Conservation (phyloP, 2,329 filamentous ascomycete genomes). For the Hymenoscyphus fraxineus region DNA sequence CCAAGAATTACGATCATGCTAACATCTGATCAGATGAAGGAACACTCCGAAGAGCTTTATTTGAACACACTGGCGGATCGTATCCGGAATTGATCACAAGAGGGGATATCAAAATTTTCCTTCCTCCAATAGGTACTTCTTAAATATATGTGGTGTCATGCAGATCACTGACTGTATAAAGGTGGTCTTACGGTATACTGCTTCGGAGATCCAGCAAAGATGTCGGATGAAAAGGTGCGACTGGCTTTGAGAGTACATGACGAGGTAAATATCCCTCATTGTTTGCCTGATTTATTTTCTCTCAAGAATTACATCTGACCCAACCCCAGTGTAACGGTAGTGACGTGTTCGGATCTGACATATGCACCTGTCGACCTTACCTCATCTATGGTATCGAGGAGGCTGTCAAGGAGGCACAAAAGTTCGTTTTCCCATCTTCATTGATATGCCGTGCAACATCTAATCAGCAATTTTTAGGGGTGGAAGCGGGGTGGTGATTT, state of each 20-base stretch:
- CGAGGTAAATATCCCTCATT: conserved; percentile 36
- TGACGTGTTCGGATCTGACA: conserved; percentile 96
- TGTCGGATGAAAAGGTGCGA: conserved; percentile 78
- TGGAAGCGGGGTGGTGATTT: conserved; percentile 92
- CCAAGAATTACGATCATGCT: conserved; percentile 40
- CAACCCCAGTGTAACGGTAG: conserved; percentile 75
- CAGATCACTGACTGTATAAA: conserved; percentile 18
- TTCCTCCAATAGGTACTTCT: conserved; percentile 89
- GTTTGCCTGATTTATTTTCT: neutral
- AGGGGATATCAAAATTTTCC: conserved; percentile 89
- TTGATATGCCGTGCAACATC: conserved; percentile 9
- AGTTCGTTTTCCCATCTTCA: conserved; percentile 33
- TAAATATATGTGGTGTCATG: conserved; percentile 67
- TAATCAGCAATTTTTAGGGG: conserved; percentile 41
- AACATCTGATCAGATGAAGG: conserved; percentile 85
- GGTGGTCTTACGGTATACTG: conserved; percentile 88
- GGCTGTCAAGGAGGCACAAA: conserved; percentile 94
- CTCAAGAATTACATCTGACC: conserved; percentile 23
- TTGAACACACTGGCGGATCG: conserved; percentile 92
- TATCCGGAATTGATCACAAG: conserved; percentile 96
- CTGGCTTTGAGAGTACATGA: conserved; percentile 83
- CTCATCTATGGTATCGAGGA: conserved; percentile 96
- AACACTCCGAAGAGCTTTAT: conserved; percentile 77
- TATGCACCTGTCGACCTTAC: conserved; percentile 94
- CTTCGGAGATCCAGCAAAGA: conserved; percentile 91